These are phyloP conservation scores for Fusarium nurragi DNA, from an alignment of 2,329 filamentous ascomycete genomes.

Conservation along the genomic window DNA sequence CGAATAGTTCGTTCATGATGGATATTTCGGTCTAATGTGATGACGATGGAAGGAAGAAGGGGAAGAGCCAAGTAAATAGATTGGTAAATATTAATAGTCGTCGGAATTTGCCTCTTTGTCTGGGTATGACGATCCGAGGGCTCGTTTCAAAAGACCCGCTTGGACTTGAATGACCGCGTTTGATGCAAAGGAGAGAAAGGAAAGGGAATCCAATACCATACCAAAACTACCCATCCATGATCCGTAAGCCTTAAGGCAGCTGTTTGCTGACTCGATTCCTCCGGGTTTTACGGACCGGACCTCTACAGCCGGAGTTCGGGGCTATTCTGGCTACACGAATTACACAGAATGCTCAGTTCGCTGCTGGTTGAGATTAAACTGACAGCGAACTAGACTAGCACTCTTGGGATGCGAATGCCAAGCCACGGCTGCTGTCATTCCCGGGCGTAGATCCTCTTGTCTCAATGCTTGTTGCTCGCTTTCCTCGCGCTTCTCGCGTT, in stretches of 20 bases:
- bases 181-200: background rate
- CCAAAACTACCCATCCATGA: background rate
- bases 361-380: slow-evolving; percentile 18
- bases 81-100: background rate
- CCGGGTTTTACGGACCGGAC: slow-evolving; percentile 4
- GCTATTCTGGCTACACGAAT: background rate
- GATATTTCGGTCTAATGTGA: background rate
- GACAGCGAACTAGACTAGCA: slow-evolving; percentile 4
- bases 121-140: slow-evolving; percentile 1
- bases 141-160: slow-evolving; percentile 10
- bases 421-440: slow-evolving; percentile 18
- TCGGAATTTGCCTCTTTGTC: background rate
- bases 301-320: slow-evolving; percentile 4
- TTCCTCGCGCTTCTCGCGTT: slow-evolving; percentile 21
- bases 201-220: background rate
- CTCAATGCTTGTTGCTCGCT: slow-evolving; percentile 16
- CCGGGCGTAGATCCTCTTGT: slow-evolving; percentile 25
- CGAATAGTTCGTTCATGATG: slow-evolving; percentile 27
- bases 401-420: background rate
- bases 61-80: background rate
- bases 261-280: slow-evolving; percentile 20
- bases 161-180: background rate
- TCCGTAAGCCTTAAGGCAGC: background rate
- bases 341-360: background rate
- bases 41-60: background rate